Base-by-base conservation (phyloP, 2,329 filamentous ascomycete genomes). In the Camillea tinctor region DNA sequence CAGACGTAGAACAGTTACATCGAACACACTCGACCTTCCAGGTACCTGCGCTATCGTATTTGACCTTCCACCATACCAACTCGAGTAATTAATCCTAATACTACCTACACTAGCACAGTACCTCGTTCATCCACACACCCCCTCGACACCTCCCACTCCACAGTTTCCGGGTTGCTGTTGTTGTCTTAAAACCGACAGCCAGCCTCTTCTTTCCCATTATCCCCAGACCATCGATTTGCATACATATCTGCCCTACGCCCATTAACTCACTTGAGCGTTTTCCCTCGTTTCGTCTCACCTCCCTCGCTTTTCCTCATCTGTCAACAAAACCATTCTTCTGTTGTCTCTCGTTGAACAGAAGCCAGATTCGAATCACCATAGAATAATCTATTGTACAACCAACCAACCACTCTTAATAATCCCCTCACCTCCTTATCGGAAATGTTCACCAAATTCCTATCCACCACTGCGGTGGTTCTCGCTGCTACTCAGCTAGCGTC, bases 401-500 rank as follows among this genome's bases (percentile, higher is more conserved):
- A 11, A 13, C 52, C 26, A 4, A 30, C 26, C 21, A 8, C 49
- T 19, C 11, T n/a, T 50, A 26, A n/a, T 44, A 44, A 44, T 54
- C 21, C 52, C 20, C 52, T 56, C 22, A 61, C 54, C 52, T 53
- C 50, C 59, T 58, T 59, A 56, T 60, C 62, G 70, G 76, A 60
- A 44, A 80, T 81, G 77, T 69, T 83, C 64, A 73, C 78, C 74
- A 83, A 80, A 71, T 55, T 80, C 56, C 61, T 83, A 60, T 76
- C 78, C 58, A 69, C 76, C 61, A 76, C 80, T 56, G 75, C 78
- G 40, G 71, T 83, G 76, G 77, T 79, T 64, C 74, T 86, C 15
- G 79, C 81, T 66, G 77, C 82, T 62, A 77, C 80, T 50, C 69
- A 74, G 61, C 66, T 84, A 66, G 83, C 78, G 60, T 75, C 80